Base-by-base conservation (phyloP, 1,284 basidiomycete species). In the Ganoderma sp. region DNA sequence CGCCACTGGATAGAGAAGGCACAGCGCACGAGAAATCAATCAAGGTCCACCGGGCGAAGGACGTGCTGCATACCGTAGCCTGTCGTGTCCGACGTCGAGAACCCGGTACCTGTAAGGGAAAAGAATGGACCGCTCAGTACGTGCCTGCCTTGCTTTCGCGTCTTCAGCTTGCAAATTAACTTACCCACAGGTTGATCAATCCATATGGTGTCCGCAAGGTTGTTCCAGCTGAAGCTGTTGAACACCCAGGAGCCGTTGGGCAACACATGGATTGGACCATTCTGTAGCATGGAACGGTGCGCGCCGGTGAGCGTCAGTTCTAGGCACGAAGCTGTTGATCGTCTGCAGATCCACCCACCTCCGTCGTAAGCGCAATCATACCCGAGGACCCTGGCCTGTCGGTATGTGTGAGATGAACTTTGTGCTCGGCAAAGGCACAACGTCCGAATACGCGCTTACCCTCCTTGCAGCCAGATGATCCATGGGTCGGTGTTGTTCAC, bases 391-490 rank as follows among this genome's bases (percentile, higher is more conserved):
- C 91, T n/a, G 91, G 91, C 39, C 68, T 72, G 59, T 43, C 52
- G 32, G 41, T 25, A 43, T 41, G 34, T 41, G 58, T 28, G 58
- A 15, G 58, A 60, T 60, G 37, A 59, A 25, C 39, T 14, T 59
- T 37, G 58, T 22, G 37, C 28, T 37, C 37, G 58, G 14, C 22
- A 60, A 25, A 50, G 43, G 34, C 34, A n/a, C 62, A 41, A 25
- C 54, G 25, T 15, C 15, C 22, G 37, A 15, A 45, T 3, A 48
- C 7, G 54, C 42, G 54, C 69, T 65, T 25, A 85, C 71, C 76
- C 89, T 84, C 90, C 90, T 73, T 92, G 91, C 39, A 92, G 78
- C 90, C 90, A 93, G 62, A 92, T 90, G 19, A 85, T 85, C 91
- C 91, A 92, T 7, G 91, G 90, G 48, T 86, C 81, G 28, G 81